Base-by-base conservation (phyloP, 345 rosid species). In the Xanthoceras sorbifolium region DNA sequence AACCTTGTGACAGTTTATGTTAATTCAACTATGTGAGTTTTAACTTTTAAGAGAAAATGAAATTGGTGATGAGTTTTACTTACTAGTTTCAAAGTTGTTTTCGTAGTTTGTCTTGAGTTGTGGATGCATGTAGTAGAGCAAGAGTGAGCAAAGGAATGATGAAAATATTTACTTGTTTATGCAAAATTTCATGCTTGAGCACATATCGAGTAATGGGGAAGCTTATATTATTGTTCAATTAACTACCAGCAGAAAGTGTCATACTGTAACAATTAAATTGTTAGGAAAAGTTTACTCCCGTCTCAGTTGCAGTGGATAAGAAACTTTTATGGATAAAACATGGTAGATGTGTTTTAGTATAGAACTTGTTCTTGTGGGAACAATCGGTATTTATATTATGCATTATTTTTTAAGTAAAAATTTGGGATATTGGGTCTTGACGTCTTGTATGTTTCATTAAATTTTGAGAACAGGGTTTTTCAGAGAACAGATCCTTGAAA, bases 1-100 rank as follows among this genome's bases (percentile, higher is more conserved):
- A 46, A 73, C 25, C 20, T 28, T 63, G 5, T 31, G 77, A 64
- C 11, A 65, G 67, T 42, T 66, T 64, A 25, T 32, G 12, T 64
- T 9, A 48, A n/a, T 62, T 29, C 10, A 44, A 31, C 0, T 61
- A 0, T 60, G 18, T 38, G 26, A 42, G 55, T 40, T 73, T 2
- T 9, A 7, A 73, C 18, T 26, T n/a, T n/a, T n/a, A n/a, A n/a
- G 40, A 73, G 61, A 42, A n/a, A 40, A 23, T 17, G 22, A 55
- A 55, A 57, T 14, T 3, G 52, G 12, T 6, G 52, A 34, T 72
- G 22, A 25, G n/a, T 54, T 31, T 32, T 22, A 48, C 20, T 32
- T 32, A 42, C 18, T 61, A 17, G 34, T 59, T 57, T 22, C 10
- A 25, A 36, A 59, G n/a, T 15, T 38, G 57, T 60, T 25, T 60